Base-by-base conservation (phyloP, 306 rosid genomes). In the Cucurbita pepo region DNA sequence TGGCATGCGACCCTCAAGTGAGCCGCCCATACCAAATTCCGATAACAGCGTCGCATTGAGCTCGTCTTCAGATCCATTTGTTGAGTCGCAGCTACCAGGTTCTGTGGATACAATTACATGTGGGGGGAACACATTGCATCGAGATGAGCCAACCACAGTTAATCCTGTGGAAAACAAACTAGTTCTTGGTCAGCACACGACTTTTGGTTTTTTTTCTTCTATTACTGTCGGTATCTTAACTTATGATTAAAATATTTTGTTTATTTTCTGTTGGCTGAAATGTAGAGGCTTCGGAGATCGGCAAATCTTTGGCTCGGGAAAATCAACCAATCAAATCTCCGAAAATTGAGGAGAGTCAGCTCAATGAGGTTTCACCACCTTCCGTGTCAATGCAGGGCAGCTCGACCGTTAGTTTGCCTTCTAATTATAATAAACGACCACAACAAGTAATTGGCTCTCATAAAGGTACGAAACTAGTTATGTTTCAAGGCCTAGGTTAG, bases 31-130 rank as follows among this genome's bases (percentile, higher is more conserved):
- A 22, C 84, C 76, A 62, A 80, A 81, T 71, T 78, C 85, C 75
- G 71, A 70, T 81, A 77, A 74, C 75, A 53, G 67, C 56, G 64
- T 79, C 7, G 78, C 61, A 71, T 78, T 69, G 74, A 34, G 84
- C 79, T 89, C 88, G 34, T 66, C 92, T 75, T 89, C 82, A 63
- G 97, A 86, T 73, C 92, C 92, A 64, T 81, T 86, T 61, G 82
- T 74, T 69, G 96, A 88, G 81, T 79, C 82, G 61, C 70, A 81
- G 81, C 54, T 80, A 81, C 79, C 90, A 62, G 89, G 88, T 87
- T 80, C 85, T 61, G 87, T 72, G 62, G 89, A 90, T 62, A 83
- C 88, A 69, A 81, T 81, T 71, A 87, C 81, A 82, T 77, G 84
- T 52, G 83, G 85, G 64, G 97, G 86, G 45, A 79, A 74, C 75